Evolutionary conservation across 306 rosid genomes (phyloP).

Genomic region (Pachyrhizus erosus): DNA sequence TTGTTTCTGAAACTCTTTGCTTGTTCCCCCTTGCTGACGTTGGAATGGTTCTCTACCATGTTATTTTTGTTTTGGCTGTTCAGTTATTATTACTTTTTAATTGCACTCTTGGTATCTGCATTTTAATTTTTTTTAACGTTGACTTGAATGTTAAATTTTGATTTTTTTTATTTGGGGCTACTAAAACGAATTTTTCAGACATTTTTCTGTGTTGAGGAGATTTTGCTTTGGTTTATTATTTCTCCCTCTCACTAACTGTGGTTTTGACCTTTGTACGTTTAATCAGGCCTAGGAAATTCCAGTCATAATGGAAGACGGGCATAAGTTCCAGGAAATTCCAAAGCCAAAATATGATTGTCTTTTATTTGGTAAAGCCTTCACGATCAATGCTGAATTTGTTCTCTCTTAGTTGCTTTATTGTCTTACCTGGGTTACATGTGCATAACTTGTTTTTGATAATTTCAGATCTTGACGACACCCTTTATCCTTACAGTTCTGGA

Average conservation of each 20-base stretch:
- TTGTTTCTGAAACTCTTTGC: not conserved
- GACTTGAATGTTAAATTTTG: not conserved
- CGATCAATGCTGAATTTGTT: not conserved
- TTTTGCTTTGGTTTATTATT: not conserved
- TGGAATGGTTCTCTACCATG: not conserved
- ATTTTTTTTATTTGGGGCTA: too few relatives aligned
- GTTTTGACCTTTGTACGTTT: not conserved
- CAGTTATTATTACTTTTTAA: not conserved
- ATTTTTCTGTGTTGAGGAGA: not conserved
- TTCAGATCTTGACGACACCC: slow-evolving; percentile 95
- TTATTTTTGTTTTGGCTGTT: not conserved
- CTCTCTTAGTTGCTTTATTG: not conserved
- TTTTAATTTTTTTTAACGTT: not conserved
- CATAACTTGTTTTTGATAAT: slow-evolving; percentile 15
- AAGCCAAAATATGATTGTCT: slow-evolving; percentile 77
- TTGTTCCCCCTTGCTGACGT: not conserved
- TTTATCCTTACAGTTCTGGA: slow-evolving; percentile 80
- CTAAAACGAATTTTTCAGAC: not conserved
- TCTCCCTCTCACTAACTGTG: not conserved
- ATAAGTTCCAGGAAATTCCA: slow-evolving; percentile 50
- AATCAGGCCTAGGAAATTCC: slow-evolving; percentile 10
- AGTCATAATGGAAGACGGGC: slow-evolving; percentile 67
- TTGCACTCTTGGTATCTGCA: not conserved
- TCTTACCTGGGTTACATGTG: not conserved
- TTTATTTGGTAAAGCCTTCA: slow-evolving; percentile 64